Evolutionary conservation across 352 stramenopile genomes (phyloP).

Genomic region (Peronospora tabacina): DNA sequence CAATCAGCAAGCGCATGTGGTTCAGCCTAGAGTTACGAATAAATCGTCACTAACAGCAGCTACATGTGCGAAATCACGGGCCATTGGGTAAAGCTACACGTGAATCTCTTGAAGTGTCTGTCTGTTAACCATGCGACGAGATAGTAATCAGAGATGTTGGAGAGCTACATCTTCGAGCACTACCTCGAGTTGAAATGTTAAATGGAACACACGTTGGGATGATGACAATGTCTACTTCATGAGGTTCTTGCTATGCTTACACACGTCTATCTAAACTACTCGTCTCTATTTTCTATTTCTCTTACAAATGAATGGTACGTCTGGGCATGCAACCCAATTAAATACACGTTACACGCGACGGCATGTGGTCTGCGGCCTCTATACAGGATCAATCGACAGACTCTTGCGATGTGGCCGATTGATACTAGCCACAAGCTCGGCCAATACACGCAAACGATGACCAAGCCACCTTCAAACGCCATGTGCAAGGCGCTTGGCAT

Average conservation of each 20-base stretch:
- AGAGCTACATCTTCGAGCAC: no score
- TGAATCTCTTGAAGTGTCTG: neutral
- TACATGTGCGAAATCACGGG: neutral
- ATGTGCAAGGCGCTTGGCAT: conserved; percentile 18
- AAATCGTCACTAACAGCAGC: neutral
- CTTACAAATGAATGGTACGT: conserved; percentile 25
- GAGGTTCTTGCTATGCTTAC: conserved; percentile 15
- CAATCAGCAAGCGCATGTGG: conserved; percentile 10
- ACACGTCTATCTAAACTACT: conserved; percentile 16
- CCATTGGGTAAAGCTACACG: neutral
- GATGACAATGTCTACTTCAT: conserved; percentile 9
- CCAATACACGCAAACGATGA: conserved; percentile 21
- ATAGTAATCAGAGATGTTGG: no score
- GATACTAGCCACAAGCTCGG: conserved; percentile 15
- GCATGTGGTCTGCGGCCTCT: conserved; percentile 20
- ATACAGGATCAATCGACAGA: conserved; percentile 23
- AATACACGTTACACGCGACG: conserved; percentile 29
- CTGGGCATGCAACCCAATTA: conserved; percentile 26
- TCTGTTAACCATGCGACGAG: neutral
- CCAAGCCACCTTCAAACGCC: conserved; percentile 36
- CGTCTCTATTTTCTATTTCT: conserved; percentile 8
- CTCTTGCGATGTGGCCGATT: conserved; percentile 23
- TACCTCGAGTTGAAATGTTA: neutral
- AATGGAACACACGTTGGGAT: neutral
- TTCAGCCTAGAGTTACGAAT: conserved; percentile 10